These are phyloP conservation scores for Kuraishia hungarica DNA, from an alignment of 805 yeast species.

Conservation along the genomic window DNA sequence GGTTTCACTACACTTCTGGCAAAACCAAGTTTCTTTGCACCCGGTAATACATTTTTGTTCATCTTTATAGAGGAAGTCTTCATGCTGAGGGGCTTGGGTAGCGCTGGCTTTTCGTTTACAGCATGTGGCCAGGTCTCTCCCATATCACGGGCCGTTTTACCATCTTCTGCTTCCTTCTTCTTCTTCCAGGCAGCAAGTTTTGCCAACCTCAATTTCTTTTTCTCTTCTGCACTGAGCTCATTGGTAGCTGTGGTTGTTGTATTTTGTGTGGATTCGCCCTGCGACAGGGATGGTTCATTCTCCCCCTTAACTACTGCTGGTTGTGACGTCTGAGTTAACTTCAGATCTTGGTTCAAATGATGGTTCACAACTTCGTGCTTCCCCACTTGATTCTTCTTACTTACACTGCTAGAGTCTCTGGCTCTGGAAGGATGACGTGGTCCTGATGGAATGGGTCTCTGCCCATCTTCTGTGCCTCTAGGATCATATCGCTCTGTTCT, in stretches of 20 bases:
- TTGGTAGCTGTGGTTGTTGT: background rate
- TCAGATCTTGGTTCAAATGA: background rate
- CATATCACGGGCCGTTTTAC: background rate
- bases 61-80: background rate
- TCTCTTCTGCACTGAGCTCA: conserved; percentile 20
- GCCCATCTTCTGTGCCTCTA: background rate
- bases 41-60: background rate
- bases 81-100: background rate
- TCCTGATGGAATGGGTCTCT: background rate
- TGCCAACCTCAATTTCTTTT: conserved; percentile 35
- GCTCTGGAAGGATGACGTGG: background rate
- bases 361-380: background rate
- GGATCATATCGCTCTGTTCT: background rate
- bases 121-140: too few species aligned
- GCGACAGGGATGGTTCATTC: background rate
- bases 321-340: background rate
- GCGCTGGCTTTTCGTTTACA: background rate
- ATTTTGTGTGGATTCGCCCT: background rate
- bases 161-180: conserved; percentile 32
- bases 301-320: background rate
- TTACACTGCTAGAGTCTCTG: background rate
- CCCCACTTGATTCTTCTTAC: background rate
- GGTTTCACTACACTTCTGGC: background rate
- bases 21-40: background rate
- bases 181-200: conserved; percentile 53